Evolutionary conservation across 805 yeast species (phyloP).

Genomic region (Pichia eremophila): DNA sequence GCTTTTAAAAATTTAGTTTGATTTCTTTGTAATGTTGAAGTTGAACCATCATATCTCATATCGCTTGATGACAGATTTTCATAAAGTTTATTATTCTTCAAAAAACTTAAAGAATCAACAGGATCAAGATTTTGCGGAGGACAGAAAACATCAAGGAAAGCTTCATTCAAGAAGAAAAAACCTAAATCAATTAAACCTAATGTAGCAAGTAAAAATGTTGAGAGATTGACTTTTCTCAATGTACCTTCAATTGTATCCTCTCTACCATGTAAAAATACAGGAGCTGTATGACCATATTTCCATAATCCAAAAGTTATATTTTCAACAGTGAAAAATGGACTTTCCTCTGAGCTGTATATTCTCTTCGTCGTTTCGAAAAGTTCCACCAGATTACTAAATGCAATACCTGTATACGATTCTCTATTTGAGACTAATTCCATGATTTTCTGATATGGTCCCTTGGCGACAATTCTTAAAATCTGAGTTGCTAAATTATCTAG

Average conservation of each 20-base stretch:
- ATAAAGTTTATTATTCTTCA: constrained; percentile 15
- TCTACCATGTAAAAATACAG: constrained; percentile 46
- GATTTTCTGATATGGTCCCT: constrained; percentile 68
- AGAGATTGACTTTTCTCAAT: constrained; percentile 74
- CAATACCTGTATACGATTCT: constrained; percentile 56
- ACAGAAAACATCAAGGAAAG: constrained; percentile 80
- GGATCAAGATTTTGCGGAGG: constrained; percentile 56
- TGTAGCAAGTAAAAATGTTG: constrained; percentile 82
- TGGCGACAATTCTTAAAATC: constrained; percentile 59
- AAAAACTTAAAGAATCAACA: constrained; percentile 24
- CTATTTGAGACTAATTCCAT: constrained; percentile 58
- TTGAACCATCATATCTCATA: not conserved
- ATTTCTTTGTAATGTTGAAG: constrained; percentile 13
- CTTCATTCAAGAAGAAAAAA: constrained; percentile 74
- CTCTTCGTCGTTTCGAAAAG: constrained; percentile 70
- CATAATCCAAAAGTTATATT: constrained; percentile 66
- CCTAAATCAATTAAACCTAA: constrained; percentile 82
- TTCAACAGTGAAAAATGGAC: constrained; percentile 62
- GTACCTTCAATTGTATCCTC: constrained; percentile 57
- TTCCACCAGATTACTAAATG: constrained; percentile 58
- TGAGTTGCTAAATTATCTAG: constrained; percentile 80
- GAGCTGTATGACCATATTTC: constrained; percentile 54
- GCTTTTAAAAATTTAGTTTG: constrained; percentile 51
- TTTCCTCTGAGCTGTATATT: constrained; percentile 55
- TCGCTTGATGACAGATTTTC: constrained; percentile 8